phyloP scores from a whole-genome alignment of 2,329 filamentous ascomycete genomes.

The Aspergillus fumigatiaffinis region DNA sequence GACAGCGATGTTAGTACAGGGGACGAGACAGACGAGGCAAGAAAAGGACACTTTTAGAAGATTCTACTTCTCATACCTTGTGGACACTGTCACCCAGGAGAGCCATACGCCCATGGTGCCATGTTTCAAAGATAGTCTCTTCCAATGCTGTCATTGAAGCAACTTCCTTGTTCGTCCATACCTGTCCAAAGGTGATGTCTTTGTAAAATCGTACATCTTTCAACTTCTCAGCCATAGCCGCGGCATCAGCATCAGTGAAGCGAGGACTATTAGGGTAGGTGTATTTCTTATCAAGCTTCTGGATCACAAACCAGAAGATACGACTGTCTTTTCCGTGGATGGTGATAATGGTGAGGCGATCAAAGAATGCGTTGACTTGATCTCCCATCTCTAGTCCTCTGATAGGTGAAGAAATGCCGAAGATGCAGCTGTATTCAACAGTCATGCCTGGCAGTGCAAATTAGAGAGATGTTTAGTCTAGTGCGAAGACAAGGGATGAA shows the following conservation, averaged over 20 bases:
- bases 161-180: conserved; percentile 18
- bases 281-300: conserved; percentile 20
- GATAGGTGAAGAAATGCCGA: conserved; percentile 24
- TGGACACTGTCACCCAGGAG: conserved; percentile 26
- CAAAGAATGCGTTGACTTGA: conserved; percentile 15
- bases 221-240: conserved; percentile 5
- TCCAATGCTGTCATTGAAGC: conserved; percentile 22
- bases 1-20: too few relatives aligned
- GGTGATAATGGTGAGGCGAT: conserved; percentile 15
- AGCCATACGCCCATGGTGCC: conserved; percentile 21
- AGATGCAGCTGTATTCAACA: conserved; percentile 28
- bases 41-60: too few relatives aligned
- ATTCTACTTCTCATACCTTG: conserved; percentile 14
- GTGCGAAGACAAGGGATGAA: too few relatives aligned
- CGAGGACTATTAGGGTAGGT: conserved; percentile 19
- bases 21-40: background rate
- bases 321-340: conserved; percentile 19
- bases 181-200: conserved; percentile 16
- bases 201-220: conserved; percentile 11
- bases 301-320: conserved; percentile 27
- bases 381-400: conserved; percentile 13
- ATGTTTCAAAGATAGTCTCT: conserved; percentile 21
- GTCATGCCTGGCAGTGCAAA: conserved; percentile 8
- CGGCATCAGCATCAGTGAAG: conserved; percentile 20
- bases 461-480: too few relatives aligned